phyloP scores from a whole-genome alignment of 805 yeast species.

The Ogataea philodendri region DNA sequence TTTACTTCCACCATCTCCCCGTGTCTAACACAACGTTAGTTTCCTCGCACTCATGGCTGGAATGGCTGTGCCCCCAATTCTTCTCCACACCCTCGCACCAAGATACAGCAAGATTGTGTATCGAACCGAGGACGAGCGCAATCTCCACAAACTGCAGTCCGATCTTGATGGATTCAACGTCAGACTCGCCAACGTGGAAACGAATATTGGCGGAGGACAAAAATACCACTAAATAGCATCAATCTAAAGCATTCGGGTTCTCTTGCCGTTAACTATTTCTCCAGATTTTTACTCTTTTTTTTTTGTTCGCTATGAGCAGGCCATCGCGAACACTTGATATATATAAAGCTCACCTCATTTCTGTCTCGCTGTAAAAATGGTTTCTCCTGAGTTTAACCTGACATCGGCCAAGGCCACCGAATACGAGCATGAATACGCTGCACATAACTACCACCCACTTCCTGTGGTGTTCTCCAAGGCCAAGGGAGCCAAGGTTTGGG shows the following conservation, averaged over 20 bases:
- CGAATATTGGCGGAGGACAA: slow-evolving; percentile 1
- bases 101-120: slow-evolving; percentile 12
- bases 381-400: slow-evolving; percentile 41
- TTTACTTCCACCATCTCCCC: background rate
- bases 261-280: slow-evolving; percentile 10
- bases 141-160: slow-evolving; percentile 11
- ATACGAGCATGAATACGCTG: slow-evolving; percentile 79
- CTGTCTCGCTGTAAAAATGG: slow-evolving; percentile 9
- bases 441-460: slow-evolving; percentile 95
- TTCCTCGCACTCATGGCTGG: slow-evolving; percentile 22
- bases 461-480: slow-evolving; percentile 93
- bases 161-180: slow-evolving; percentile 16
- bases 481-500: slow-evolving; percentile 93
- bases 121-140: slow-evolving; percentile 19
- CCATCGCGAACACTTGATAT: slow-evolving; percentile 12
- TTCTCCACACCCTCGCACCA: slow-evolving; percentile 10
- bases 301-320: slow-evolving; percentile 17
- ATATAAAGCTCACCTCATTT: slow-evolving; percentile 3
- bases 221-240: slow-evolving; percentile 2
- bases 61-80: slow-evolving; percentile 19
- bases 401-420: slow-evolving; percentile 64
- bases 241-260: slow-evolving; percentile 10
- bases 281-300: slow-evolving; percentile 3
- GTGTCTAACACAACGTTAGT: slow-evolving; percentile 6
- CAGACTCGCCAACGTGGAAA: slow-evolving; percentile 18